Evolutionary conservation across 306 rosid species (phyloP).

Genomic region (Echinosophora koreensis): DNA sequence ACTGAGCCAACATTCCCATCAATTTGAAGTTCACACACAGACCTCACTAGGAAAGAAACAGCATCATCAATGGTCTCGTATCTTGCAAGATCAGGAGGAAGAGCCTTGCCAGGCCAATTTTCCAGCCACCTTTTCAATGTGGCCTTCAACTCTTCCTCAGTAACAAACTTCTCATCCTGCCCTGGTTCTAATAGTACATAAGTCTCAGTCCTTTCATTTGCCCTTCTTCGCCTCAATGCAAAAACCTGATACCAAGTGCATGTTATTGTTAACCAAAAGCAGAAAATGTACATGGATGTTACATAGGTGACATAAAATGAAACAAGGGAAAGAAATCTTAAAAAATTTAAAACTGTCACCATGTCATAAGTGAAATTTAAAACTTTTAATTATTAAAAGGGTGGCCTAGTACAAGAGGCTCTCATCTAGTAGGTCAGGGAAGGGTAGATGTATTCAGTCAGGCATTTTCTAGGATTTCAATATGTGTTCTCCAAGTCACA

Average conservation of each 20-base stretch:
- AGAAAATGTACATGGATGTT: not conserved
- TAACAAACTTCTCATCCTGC: slow-evolving; percentile 83
- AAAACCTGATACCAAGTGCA: slow-evolving; percentile 49
- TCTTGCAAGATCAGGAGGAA: slow-evolving; percentile 87
- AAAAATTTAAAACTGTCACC: no score
- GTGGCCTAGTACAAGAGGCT: no score
- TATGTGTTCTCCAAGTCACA: no score
- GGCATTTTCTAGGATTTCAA: no score
- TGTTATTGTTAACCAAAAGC: not conserved
- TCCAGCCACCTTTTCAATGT: slow-evolving; percentile 69
- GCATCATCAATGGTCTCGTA: slow-evolving; percentile 78
- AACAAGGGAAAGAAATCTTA: no score
- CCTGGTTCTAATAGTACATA: slow-evolving; percentile 87
- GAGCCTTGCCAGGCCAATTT: slow-evolving; percentile 77
- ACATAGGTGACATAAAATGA: no score
- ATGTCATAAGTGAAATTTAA: no score
- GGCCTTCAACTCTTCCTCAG: slow-evolving; percentile 75
- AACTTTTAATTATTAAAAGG: no score
- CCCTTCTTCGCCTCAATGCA: slow-evolving; percentile 77
- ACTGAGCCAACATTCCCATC: slow-evolving; percentile 83
- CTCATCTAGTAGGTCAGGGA: no score
- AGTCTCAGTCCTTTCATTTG: slow-evolving; percentile 67
- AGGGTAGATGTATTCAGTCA: no score
- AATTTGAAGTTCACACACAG: slow-evolving; percentile 89
- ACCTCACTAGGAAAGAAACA: slow-evolving; percentile 70